These are phyloP conservation scores for Trichocladium uniseriatum DNA, from an alignment of 495 filamentous ascomycete species.

Conservation along the genomic window DNA sequence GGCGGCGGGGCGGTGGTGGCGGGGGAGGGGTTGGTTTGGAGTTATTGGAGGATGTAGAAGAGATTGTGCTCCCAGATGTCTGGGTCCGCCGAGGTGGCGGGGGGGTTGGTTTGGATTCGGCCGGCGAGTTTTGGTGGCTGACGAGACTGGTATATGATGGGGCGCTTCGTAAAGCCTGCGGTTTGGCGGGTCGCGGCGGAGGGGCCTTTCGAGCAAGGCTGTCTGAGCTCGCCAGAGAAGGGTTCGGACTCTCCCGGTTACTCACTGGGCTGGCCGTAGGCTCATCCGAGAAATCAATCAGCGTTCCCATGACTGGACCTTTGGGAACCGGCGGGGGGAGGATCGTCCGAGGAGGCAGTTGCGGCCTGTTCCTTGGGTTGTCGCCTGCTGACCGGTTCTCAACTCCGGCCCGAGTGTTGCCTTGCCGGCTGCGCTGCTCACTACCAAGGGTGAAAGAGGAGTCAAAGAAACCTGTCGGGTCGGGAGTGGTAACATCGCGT, in stretches of 20 bases:
- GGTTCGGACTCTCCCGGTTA: not conserved
- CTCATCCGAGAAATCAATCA: constrained; percentile 55
- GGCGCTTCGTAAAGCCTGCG: constrained; percentile 48
- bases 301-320: constrained; percentile 41
- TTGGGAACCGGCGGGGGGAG: constrained; percentile 10
- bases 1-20: constrained; percentile 37
- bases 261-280: constrained; percentile 24
- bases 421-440: constrained; percentile 14
- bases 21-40: constrained; percentile 22
- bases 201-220: constrained; percentile 31
- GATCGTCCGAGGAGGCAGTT: constrained; percentile 28
- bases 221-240: constrained; percentile 34
- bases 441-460: constrained; percentile 41
- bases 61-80: not conserved
- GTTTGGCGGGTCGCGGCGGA: constrained; percentile 58
- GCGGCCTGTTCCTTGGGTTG: constrained; percentile 20
- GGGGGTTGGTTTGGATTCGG: not conserved
- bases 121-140: constrained; percentile 5
- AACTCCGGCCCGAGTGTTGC: constrained; percentile 11
- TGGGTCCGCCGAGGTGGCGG: constrained; percentile 1
- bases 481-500: constrained; percentile 78
- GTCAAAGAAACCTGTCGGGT: constrained; percentile 64
- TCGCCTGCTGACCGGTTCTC: constrained; percentile 16
- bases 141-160: constrained; percentile 11
- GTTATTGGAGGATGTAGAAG: not conserved